A percentile compares a stretch with the other conserved stretches of the same genome.
Conservation (phyloP, 805 yeast genomes). For the Yamadazyma olivae region DNA sequence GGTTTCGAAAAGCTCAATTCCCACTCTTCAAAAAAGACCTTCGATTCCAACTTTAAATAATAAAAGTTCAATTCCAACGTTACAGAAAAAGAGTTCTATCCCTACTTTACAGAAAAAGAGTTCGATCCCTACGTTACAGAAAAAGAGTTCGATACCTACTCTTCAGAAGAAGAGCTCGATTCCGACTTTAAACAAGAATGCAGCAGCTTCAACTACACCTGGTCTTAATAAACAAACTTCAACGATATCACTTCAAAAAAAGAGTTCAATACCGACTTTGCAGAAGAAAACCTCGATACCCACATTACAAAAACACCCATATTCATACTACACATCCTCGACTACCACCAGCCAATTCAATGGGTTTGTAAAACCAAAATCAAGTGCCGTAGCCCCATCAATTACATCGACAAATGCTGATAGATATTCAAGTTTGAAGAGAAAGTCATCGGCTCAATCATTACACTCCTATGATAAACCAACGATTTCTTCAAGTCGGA, state of each 20-base stretch:
- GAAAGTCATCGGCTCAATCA: constrained; percentile 7
- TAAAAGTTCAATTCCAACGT: not conserved
- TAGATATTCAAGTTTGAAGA: not conserved
- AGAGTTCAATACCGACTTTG: constrained; percentile 4
- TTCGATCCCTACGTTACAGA: not conserved
- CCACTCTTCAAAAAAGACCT: not conserved
- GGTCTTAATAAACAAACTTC: not conserved
- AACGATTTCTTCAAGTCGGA: constrained; percentile 38
- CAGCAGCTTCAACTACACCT: not conserved
- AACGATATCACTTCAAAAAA: constrained; percentile 4
- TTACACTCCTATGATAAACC: constrained; percentile 30
- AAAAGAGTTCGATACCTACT: constrained; percentile 1
- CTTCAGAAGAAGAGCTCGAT: constrained; percentile 8
- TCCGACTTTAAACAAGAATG: constrained; percentile 2
- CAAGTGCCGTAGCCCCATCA: not conserved
- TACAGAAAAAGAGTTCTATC: not conserved
- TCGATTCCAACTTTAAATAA: constrained; percentile 3
- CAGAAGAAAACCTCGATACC: constrained; percentile 9
- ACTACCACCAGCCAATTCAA: constrained; percentile 3
- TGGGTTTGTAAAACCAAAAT: constrained; percentile 4
- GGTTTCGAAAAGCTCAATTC: not conserved
- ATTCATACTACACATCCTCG: constrained; percentile 4
- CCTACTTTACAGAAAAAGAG: not conserved
- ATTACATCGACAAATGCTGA: constrained; percentile 2
- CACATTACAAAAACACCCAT: constrained; percentile 7